These are phyloP conservation scores for Spencermartinsiella europaea DNA, from an alignment of 805 yeast genomes.

Conservation along the genomic window DNA sequence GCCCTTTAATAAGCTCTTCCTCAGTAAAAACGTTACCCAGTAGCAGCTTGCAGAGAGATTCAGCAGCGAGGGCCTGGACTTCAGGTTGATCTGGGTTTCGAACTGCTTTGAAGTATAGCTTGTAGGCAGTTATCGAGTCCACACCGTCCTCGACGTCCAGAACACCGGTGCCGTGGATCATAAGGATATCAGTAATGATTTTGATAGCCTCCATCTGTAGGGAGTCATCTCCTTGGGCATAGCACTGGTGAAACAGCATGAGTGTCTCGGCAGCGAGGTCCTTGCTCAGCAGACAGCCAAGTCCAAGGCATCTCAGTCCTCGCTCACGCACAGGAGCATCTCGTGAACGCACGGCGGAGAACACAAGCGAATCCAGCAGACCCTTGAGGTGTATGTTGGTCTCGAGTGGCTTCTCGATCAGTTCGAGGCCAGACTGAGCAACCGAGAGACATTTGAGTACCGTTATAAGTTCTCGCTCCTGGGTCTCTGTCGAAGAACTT, in stretches of 20 bases:
- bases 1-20: conserved; percentile 53
- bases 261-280: conserved; percentile 60
- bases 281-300: conserved; percentile 66
- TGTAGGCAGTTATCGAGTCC: conserved; percentile 55
- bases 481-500: conserved; percentile 14
- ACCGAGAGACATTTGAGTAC: conserved; percentile 57
- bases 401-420: conserved; percentile 58
- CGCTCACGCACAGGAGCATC: conserved; percentile 51
- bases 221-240: conserved; percentile 59
- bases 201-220: conserved; percentile 59
- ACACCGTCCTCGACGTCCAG: conserved; percentile 58
- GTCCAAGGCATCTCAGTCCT: conserved; percentile 72
- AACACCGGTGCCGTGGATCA: conserved; percentile 68
- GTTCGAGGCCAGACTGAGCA: conserved; percentile 63
- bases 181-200: conserved; percentile 70
- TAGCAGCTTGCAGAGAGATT: conserved; percentile 77
- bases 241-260: conserved; percentile 63
- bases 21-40: conserved; percentile 71
- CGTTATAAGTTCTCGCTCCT: conserved; percentile 22
- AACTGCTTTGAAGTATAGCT: conserved; percentile 62
- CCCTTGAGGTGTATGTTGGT: conserved; percentile 63
- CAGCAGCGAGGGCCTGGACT: conserved; percentile 77
- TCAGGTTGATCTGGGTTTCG: conserved; percentile 47
- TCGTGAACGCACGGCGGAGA: conserved; percentile 66
- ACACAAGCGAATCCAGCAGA: conserved; percentile 67